Evolutionary conservation across 2,329 filamentous ascomycete species (phyloP), one percentile per base, ranked within the genome.

Genomic region (Penicillium polonicum): DNA sequence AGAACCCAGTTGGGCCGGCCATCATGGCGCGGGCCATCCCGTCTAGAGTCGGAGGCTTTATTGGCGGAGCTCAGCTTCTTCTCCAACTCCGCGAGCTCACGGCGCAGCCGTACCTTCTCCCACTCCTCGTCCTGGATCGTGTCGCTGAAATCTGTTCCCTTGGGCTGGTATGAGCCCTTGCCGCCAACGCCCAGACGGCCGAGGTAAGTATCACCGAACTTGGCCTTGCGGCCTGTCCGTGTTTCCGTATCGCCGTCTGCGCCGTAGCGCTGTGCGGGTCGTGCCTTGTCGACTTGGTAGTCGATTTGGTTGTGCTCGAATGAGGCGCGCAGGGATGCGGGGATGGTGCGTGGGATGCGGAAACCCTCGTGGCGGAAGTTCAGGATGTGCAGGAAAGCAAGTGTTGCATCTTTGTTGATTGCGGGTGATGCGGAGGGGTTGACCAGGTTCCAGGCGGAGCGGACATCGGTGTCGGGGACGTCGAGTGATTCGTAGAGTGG

Each of bases 281-380:
- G 81, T 61, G 89, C 85, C 69, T 89, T 88, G 74, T 95, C 91
- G 59, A 97, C 74, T 71, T 96, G 91, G 79, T 97, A 99, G 77
- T 97, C 92, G 73, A 99, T 97, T 74, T 96, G 87, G 72, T 95
- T 96, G 72, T 91, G 89, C 78, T 99, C 93, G 70, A 99, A 99
- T 59, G 88, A 93, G 31, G 91, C 83, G 39, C 94, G 88, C 41
- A 99, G 84, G n/a, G 90, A 94, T 1, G 93, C 90, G 0, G 94
- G 94, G 12, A 99, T 91, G 31, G 87, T 89, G 68, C 94, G 88
- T 41, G 94, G 94, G 71, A 99, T 95, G 60, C 94, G 88, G 82
- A 86, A 97, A 39, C 94, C 94, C 72, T 97, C 93, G 75, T 97
- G 93, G 46, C 94, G 86, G 80, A 94, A 90, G 79, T 96, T 97